Evolutionary conservation across 2,329 filamentous ascomycete species (phyloP).

Genomic region (Emergomyces pasteurianus): DNA sequence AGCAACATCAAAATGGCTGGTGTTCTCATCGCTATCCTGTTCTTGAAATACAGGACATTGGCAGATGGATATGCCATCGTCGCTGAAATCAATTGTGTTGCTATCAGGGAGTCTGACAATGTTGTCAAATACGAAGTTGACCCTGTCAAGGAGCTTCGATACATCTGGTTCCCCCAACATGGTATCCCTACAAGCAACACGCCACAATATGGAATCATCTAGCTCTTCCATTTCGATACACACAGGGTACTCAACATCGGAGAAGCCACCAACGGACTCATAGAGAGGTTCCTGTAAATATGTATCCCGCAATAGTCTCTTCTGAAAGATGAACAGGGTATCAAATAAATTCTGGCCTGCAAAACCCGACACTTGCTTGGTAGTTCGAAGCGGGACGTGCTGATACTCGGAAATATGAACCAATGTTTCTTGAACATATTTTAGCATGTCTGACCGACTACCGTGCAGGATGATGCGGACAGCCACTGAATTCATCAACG

Average conservation of each 20-base stretch:
- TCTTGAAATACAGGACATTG: conserved; percentile 2
- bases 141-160: conserved; percentile 40
- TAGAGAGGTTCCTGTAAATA: conserved; percentile 35
- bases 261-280: conserved; percentile 49
- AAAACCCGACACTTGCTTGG: conserved; percentile 42
- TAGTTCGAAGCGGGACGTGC: conserved; percentile 63
- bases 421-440: conserved; percentile 61
- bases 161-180: conserved; percentile 40
- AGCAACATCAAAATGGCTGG: not conserved
- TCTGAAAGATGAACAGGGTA: conserved; percentile 56
- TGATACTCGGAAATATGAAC: conserved; percentile 57
- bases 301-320: conserved; percentile 29
- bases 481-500: conserved; percentile 83
- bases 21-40: not conserved
- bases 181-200: conserved; percentile 54
- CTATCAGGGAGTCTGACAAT: conserved; percentile 41
- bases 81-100: conserved; percentile 44
- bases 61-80: conserved; percentile 49
- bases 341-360: conserved; percentile 45
- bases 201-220: conserved; percentile 50
- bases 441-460: conserved; percentile 50
- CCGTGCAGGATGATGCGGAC: conserved; percentile 64
- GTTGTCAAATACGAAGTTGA: conserved; percentile 49
- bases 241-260: conserved; percentile 67
- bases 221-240: conserved; percentile 68